phyloP scores from a whole-genome alignment of 2,329 filamentous ascomycete genomes.

The Emydomyces testavorans region DNA sequence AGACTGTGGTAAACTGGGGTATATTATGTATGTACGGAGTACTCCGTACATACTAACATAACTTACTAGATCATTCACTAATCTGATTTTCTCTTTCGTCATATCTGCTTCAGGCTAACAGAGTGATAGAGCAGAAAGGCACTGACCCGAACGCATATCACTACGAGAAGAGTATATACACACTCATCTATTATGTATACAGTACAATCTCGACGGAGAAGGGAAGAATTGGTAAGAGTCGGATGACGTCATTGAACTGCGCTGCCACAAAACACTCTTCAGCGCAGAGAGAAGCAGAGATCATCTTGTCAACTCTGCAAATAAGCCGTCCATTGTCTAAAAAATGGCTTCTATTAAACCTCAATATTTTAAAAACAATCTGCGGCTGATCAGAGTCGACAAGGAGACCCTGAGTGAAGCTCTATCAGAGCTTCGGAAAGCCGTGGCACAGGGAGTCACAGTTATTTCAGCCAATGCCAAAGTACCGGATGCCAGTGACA shows the following conservation, averaged over 20 bases:
- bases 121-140: too few species aligned
- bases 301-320: not conserved
- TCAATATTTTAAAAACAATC: conserved; percentile 23
- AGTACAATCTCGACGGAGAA: too few species aligned
- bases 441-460: conserved; percentile 23
- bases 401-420: conserved; percentile 16
- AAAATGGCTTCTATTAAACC: conserved; percentile 12
- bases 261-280: too few species aligned
- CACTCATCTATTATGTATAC: too few species aligned
- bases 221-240: not conserved
- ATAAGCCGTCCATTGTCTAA: not conserved
- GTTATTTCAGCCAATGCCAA: conserved; percentile 21
- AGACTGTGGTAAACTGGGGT: too few species aligned
- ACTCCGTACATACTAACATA: too few species aligned
- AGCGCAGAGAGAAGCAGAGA: not conserved
- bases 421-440: conserved; percentile 23
- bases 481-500: conserved; percentile 19
- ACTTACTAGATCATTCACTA: too few species aligned
- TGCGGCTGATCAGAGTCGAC: conserved; percentile 19
- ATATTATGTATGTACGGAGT: too few species aligned
- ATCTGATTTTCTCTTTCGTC: too few species aligned
- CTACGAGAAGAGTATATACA: too few species aligned
- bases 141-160: too few species aligned
- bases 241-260: not conserved
- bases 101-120: too few species aligned